These are phyloP conservation scores for Phytophthora crassamura DNA, from an alignment of 352 stramenopile genomes.

Conservation along the genomic window DNA sequence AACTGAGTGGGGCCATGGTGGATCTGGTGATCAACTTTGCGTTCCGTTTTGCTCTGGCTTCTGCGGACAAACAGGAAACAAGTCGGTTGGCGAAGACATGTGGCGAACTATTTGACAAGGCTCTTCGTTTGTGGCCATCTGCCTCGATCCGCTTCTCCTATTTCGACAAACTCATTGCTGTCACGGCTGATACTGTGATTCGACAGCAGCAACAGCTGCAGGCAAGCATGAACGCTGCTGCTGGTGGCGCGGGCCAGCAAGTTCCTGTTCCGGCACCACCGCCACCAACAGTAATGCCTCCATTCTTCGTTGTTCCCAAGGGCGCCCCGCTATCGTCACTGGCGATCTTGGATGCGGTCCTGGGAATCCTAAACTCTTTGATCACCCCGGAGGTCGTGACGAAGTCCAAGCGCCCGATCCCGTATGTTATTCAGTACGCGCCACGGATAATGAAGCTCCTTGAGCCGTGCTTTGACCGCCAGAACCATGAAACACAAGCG, in stretches of 20 bases:
- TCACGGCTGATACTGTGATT: conserved; percentile 87
- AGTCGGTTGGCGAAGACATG: conserved; percentile 90
- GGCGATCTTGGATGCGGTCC: conserved; percentile 87
- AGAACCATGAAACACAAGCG: conserved; percentile 81
- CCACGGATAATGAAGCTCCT: conserved; percentile 91
- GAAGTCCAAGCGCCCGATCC: conserved; percentile 73
- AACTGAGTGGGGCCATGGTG: conserved; percentile 87
- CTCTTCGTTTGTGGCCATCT: conserved; percentile 85
- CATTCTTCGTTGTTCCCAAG: conserved; percentile 85
- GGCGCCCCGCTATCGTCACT: conserved; percentile 83
- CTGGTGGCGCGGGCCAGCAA: conserved; percentile 33
- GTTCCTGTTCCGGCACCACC: conserved; percentile 31
- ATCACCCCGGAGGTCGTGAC: conserved; percentile 77
- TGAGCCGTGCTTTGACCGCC: conserved; percentile 88
- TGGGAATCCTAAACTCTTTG: conserved; percentile 89
- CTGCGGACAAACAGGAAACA: conserved; percentile 90
- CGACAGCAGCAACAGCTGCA: conserved; percentile 73
- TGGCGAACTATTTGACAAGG: conserved; percentile 89
- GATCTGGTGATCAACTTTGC: conserved; percentile 94
- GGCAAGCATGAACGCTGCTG: conserved; percentile 36
- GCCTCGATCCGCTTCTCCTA: conserved; percentile 90
- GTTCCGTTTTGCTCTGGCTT: conserved; percentile 87
- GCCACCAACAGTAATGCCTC: conserved; percentile 66
- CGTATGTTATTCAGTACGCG: conserved; percentile 89
- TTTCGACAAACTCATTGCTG: conserved; percentile 92